Evolutionary conservation across 495 filamentous ascomycete species (phyloP).

Genomic region (Talaromyces ruber): DNA sequence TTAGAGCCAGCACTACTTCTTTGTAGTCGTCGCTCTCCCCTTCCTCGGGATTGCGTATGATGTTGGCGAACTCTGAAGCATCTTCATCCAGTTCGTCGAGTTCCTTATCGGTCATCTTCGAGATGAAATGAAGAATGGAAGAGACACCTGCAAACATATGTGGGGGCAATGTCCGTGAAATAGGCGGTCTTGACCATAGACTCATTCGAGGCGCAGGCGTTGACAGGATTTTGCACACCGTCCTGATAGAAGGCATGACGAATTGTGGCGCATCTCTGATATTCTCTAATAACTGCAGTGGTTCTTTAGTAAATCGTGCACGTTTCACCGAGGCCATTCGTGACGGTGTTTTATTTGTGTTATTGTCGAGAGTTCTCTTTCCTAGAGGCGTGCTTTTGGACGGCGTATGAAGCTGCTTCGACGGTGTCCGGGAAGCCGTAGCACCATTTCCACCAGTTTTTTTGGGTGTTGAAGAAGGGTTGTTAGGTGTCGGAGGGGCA

Average conservation of each 20-base stretch:
- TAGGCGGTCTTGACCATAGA: conserved; percentile 35
- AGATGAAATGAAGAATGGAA: conserved; percentile 39
- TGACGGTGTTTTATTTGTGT: conserved; percentile 1
- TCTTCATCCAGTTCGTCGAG: conserved; percentile 23
- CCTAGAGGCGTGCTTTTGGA: conserved; percentile 32
- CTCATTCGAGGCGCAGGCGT: conserved; percentile 39
- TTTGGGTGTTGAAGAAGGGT: conserved; percentile 12
- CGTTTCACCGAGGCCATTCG: background rate
- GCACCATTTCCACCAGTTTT: background rate
- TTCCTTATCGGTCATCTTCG: conserved; percentile 19
- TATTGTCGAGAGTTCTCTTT: conserved; percentile 7
- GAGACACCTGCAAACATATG: conserved; percentile 59
- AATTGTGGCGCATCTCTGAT: conserved; percentile 51
- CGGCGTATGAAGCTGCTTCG: conserved; percentile 30
- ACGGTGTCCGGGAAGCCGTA: conserved; percentile 19
- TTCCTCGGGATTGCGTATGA: conserved; percentile 21
- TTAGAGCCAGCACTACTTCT: conserved; percentile 30
- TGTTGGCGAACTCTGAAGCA: conserved; percentile 26
- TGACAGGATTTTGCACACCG: conserved; percentile 55
- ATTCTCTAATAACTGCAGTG: conserved; percentile 14
- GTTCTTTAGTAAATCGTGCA: conserved; percentile 8
- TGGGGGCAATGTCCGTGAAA: conserved; percentile 41
- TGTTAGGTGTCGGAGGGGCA: conserved; percentile 24
- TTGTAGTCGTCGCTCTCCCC: conserved; percentile 31
- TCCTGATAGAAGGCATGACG: conserved; percentile 57